A percentile compares a stretch with the other conserved stretches of the same genome.
These are phyloP conservation scores for Volvox carteri DNA, from an alignment of 163 green algal species.

Conservation along the genomic window DNA sequence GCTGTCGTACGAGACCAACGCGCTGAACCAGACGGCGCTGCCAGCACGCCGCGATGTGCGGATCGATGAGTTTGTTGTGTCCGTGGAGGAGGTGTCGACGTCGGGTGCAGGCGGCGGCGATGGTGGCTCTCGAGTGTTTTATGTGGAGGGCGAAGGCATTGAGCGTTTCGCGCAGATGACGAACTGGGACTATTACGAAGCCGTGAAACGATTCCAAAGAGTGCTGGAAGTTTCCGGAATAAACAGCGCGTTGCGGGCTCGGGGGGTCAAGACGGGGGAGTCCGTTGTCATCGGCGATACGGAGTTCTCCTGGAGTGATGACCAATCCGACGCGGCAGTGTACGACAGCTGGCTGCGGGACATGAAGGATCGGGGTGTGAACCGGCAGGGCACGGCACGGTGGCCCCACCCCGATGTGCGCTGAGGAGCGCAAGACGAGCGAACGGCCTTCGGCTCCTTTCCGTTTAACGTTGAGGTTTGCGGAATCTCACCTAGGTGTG, in stretches of 20 bases:
- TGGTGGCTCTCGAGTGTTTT: constrained; percentile 65
- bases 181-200: constrained; percentile 99
- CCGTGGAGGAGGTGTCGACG: constrained; percentile 60
- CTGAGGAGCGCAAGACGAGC: no score
- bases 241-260: constrained; percentile 71
- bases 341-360: constrained; percentile 84
- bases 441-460: no score
- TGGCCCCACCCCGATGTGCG: constrained; percentile 52
- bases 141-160: constrained; percentile 70
- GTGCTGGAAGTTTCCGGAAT: constrained; percentile 90
- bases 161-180: constrained; percentile 93
- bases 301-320: constrained; percentile 88
- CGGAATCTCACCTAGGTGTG: no score
- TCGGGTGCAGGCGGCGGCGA: neutral
- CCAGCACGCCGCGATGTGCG: constrained; percentile 59
- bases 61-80: constrained; percentile 85
- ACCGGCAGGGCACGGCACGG: constrained; percentile 66
- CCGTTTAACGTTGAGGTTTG: no score
- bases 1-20: constrained; percentile 70
- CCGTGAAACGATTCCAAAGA: constrained; percentile 87
- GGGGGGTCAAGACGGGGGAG: constrained; percentile 83
- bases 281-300: constrained; percentile 86
- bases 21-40: constrained; percentile 71
- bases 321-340: constrained; percentile 73
- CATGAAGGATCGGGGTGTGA: constrained; percentile 74